Evolutionary conservation across 169 alveolate genomes (phyloP), one percentile per base, ranked within the genome.

Genomic region (Plasmodium berghei): DNA sequence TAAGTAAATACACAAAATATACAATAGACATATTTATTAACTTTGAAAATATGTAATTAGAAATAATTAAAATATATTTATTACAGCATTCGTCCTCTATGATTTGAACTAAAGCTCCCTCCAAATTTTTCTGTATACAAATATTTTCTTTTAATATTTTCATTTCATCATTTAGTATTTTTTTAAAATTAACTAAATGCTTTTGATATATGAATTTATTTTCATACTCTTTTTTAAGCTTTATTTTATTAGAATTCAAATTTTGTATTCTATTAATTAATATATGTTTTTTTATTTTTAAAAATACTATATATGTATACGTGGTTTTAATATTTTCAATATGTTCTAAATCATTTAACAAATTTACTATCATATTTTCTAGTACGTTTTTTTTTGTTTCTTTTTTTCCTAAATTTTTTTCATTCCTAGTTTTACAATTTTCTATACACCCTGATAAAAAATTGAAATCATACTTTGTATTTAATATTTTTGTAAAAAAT

Each of bases 281-380:
- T 66, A 77, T 59, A 69, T 77, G 58, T 64, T 45, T 54, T 56
- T 77, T 77, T 64, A 77, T 77, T 24, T 77, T 77, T 34, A 77
- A 64, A 52, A 77, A 66, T 40, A 77, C 10, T 24, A 77, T 40
- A 77, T 77, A 66, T 22, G 89, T 77, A 14, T 54, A 66, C 9
- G 49, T 54, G 4, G 40, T 28, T 77, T 77, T 77, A 52, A 77
- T 77, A 1, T 66, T 64, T 18, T 77, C 80, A 18, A 77, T 77
- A 42, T 70, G 28, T 10, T 42, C 45, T 58, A 77, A 64, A 66
- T 77, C 89, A 1, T 10, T 26, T 9, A 26, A 9, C 22, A 77
- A 77, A 77, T 66, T 34, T 54, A 18, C n/a, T 64, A 63, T 52
- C 89, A 77, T 77, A 3, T 54, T 6, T 77, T 77, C 67, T 48